phyloP scores from a whole-genome alignment of 164 flowering plant species.

The Stephania yunnanensis region DNA sequence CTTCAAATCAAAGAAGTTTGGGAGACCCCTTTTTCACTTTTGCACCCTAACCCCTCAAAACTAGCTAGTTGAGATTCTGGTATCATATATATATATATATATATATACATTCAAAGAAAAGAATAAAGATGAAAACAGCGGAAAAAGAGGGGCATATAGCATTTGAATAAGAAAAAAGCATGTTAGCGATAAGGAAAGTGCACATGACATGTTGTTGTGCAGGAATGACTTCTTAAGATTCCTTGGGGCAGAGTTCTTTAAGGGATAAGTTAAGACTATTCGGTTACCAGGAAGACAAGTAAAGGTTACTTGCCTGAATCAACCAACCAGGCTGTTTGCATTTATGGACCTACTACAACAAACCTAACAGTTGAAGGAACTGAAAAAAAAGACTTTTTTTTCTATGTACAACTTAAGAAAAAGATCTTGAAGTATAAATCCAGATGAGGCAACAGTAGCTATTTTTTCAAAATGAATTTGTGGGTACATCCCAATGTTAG shows the following conservation, averaged over 20 bases:
- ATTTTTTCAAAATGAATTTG: too few relatives aligned
- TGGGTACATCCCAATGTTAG: too few relatives aligned
- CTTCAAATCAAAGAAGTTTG: background rate
- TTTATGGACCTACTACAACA: background rate
- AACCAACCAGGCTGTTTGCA: slow-evolving; percentile 4
- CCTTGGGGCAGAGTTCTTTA: background rate
- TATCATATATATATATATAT: too few relatives aligned
- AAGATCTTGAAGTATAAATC: too few relatives aligned
- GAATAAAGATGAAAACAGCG: background rate
- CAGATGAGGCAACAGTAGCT: too few relatives aligned
- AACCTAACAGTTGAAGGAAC: background rate
- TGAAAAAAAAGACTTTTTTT: background rate
- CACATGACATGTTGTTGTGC: background rate
- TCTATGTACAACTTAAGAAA: too few relatives aligned
- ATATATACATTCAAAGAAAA: background rate
- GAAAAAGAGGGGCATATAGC: background rate
- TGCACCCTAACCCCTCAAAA: background rate
- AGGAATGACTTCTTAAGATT: background rate
- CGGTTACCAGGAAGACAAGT: slow-evolving; percentile 7
- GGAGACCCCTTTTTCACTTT: background rate
- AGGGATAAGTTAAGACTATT: background rate
- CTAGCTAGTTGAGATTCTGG: background rate
- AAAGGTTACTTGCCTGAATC: background rate
- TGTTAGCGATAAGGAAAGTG: background rate
- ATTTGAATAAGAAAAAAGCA: background rate